A percentile compares a stretch with the other conserved stretches of the same genome.
Evolutionary conservation across 805 yeast species (phyloP).

Genomic region (Schizosaccharomyces lindneri): DNA sequence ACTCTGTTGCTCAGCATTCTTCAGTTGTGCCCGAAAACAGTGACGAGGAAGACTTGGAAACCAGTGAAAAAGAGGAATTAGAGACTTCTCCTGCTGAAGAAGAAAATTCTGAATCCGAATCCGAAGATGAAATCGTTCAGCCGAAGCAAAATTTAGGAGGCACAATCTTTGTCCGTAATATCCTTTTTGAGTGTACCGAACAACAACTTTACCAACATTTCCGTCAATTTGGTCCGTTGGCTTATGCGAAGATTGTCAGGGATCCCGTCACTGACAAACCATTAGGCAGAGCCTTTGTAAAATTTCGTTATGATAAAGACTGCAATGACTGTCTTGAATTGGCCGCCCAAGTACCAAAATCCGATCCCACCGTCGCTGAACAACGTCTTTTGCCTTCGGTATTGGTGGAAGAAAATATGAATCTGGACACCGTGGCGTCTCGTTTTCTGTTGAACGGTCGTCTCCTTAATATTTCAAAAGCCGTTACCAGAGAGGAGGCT

Average conservation of each 20-base stretch:
- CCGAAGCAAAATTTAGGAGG: constrained; percentile 15
- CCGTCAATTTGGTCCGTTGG: constrained; percentile 57
- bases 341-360: constrained; percentile 40
- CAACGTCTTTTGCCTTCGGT: constrained; percentile 66
- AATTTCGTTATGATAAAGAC: constrained; percentile 38
- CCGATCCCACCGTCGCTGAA: constrained; percentile 26
- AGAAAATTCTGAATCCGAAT: constrained; percentile 5
- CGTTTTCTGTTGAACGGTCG: constrained; percentile 77
- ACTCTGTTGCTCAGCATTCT: constrained; percentile 12
- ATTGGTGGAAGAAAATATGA: constrained; percentile 19
- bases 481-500: constrained; percentile 75
- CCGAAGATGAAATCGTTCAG: constrained; percentile 6
- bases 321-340: constrained; percentile 42
- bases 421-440: constrained; percentile 22
- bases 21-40: constrained; percentile 6
- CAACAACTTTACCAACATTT: constrained; percentile 63
- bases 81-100: constrained; percentile 8
- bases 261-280: constrained; percentile 71
- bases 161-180: constrained; percentile 69
- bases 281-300: constrained; percentile 86
- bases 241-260: constrained; percentile 79
- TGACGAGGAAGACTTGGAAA: constrained; percentile 8
- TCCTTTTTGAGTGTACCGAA: constrained; percentile 80
- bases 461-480: constrained; percentile 54
- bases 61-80: constrained; percentile 8